Conservation (phyloP, 805 yeast species). For the Kodamaea kakaduensis region DNA sequence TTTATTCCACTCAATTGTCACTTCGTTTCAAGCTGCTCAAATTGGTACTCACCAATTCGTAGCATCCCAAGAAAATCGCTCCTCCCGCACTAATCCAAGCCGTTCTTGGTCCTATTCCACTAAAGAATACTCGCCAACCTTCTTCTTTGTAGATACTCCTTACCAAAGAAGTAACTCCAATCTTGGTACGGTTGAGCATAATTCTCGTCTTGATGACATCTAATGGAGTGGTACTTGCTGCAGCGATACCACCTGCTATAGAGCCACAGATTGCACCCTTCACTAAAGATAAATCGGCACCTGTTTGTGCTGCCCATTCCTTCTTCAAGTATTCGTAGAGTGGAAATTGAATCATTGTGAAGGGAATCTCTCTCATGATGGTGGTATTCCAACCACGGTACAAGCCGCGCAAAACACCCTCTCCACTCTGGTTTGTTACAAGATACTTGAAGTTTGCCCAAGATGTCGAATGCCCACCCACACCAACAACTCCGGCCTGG, state of each 20-base stretch:
- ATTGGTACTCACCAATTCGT: slow-evolving; percentile 54
- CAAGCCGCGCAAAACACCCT: slow-evolving; percentile 71
- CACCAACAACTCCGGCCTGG: slow-evolving; percentile 48
- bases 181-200: slow-evolving; percentile 61
- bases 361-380: slow-evolving; percentile 92
- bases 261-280: slow-evolving; percentile 86
- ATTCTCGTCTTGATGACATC: slow-evolving; percentile 80
- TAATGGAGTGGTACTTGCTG: slow-evolving; percentile 75
- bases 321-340: slow-evolving; percentile 79
- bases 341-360: slow-evolving; percentile 94
- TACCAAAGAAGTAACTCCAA: slow-evolving; percentile 47
- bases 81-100: slow-evolving; percentile 99
- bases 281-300: slow-evolving; percentile 49
- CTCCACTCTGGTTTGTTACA: slow-evolving; percentile 63
- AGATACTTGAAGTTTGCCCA: slow-evolving; percentile 62
- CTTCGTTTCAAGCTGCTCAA: too few species aligned
- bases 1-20: too few species aligned
- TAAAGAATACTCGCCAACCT: slow-evolving; percentile 67
- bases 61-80: slow-evolving; percentile 92
- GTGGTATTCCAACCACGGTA: slow-evolving; percentile 95
- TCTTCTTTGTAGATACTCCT: slow-evolving; percentile 59
- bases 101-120: slow-evolving; percentile 93
- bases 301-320: slow-evolving; percentile 43
- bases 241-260: slow-evolving; percentile 77
- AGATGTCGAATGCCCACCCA: slow-evolving; percentile 49